A percentile compares a stretch with the other conserved stretches of the same genome.
Conservation (phyloP, 1,284 basidiomycete species). For the Salmacisia buchloeana region DNA sequence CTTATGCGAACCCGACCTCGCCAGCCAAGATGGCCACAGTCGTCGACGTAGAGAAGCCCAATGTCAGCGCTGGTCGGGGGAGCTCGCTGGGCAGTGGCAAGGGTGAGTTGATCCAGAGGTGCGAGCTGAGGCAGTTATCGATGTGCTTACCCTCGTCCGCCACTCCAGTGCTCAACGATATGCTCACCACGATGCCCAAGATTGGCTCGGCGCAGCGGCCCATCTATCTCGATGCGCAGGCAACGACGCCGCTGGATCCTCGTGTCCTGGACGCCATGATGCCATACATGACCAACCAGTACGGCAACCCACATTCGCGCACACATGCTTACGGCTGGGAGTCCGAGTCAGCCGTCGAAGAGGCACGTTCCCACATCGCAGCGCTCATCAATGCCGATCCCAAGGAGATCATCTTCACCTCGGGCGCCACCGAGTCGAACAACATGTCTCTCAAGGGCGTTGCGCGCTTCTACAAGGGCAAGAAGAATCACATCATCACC, state of each 20-base stretch:
- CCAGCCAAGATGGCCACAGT: slow-evolving; percentile 39
- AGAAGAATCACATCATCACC: slow-evolving; percentile 58
- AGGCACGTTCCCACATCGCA: slow-evolving; percentile 83
- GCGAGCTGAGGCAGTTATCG: background rate
- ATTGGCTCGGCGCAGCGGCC: slow-evolving; percentile 34
- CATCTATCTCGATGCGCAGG: slow-evolving; percentile 49
- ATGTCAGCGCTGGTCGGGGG: slow-evolving; percentile 27
- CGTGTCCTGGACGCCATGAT: slow-evolving; percentile 96
- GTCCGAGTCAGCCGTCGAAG: slow-evolving; percentile 87
- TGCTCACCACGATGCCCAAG: background rate
- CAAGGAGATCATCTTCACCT: slow-evolving; percentile 97
- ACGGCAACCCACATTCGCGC: slow-evolving; percentile 94
- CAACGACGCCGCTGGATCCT: slow-evolving; percentile 95
- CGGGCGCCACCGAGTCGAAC: slow-evolving; percentile 95
- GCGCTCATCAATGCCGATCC: slow-evolving; percentile 85
- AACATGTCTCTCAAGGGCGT: slow-evolving; percentile 98
- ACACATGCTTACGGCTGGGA: slow-evolving; percentile 99
- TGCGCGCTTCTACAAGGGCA: slow-evolving; percentile 65
- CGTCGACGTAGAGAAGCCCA: slow-evolving; percentile 35
- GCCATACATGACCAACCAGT: slow-evolving; percentile 90
- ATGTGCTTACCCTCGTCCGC: background rate
- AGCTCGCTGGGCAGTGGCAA: slow-evolving; percentile 30
- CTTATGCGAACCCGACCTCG: slow-evolving; percentile 31
- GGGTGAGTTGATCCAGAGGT: background rate
- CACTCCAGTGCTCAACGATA: background rate